Evolutionary conservation across 257 asterid genomes (phyloP).

Genomic region (Handroanthus guayacan): DNA sequence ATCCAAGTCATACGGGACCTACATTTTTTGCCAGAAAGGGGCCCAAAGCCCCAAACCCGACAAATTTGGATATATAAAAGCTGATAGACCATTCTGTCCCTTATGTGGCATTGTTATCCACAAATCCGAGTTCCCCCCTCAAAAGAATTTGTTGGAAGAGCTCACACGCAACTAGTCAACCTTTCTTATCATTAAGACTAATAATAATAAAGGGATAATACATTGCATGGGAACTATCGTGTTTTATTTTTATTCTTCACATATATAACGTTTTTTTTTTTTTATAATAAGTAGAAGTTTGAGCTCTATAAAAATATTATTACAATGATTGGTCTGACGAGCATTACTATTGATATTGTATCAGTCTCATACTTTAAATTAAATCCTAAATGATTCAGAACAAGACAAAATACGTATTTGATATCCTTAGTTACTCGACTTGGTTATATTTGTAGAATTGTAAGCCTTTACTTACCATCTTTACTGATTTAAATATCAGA

Average conservation of each 20-base stretch:
- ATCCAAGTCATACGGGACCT: neutral
- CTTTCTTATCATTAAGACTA: slow-evolving; percentile 1
- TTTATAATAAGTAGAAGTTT: too few species aligned
- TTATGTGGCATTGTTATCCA: slow-evolving; percentile 34
- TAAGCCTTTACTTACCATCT: too few species aligned
- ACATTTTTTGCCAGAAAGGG: neutral
- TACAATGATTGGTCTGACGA: too few species aligned
- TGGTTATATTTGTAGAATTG: too few species aligned
- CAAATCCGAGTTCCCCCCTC: neutral
- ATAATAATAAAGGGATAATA: neutral
- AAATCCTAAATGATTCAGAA: too few species aligned
- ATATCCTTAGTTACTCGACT: too few species aligned
- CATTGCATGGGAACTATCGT: neutral
- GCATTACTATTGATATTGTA: too few species aligned
- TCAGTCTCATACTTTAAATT: too few species aligned
- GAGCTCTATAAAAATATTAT: too few species aligned
- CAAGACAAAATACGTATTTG: too few species aligned
- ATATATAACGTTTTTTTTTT: too few species aligned
- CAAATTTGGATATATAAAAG: slow-evolving; percentile 19
- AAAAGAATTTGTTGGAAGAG: neutral
- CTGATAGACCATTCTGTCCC: neutral
- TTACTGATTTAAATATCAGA: too few species aligned
- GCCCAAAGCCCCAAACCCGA: neutral
- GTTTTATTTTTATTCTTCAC: neutral
- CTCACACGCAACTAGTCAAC: slow-evolving; percentile 11